Conservation (phyloP, 352 stramenopile genomes). For the Globisporangium perplexum region DNA sequence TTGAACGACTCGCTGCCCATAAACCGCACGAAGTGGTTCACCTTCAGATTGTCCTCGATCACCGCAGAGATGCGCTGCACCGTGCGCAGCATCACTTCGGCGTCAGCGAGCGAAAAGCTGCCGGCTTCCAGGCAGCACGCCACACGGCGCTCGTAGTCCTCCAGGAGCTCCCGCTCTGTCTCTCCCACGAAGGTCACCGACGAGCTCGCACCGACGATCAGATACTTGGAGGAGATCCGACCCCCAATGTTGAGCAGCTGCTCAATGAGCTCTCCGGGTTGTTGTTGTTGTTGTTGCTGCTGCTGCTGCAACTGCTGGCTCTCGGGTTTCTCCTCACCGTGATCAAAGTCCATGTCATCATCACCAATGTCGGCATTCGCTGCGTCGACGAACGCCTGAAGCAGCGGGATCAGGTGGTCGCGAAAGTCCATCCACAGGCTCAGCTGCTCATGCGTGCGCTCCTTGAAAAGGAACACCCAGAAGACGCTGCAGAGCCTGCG, state of each 20-base stretch:
- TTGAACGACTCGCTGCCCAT: conserved; percentile 81
- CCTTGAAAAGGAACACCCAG: conserved; percentile 85
- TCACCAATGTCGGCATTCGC: conserved; percentile 27
- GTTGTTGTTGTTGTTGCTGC: too few species aligned
- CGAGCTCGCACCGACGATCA: conserved; percentile 42
- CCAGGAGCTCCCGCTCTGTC: conserved; percentile 44
- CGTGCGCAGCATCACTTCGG: conserved; percentile 48
- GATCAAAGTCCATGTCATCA: conserved; percentile 8
- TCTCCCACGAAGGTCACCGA: conserved; percentile 68
- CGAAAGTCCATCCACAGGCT: conserved; percentile 84
- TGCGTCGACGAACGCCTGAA: conserved; percentile 46
- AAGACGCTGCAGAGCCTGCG: conserved; percentile 79
- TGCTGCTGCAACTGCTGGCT: conserved; percentile 6
- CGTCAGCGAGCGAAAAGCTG: conserved; percentile 63
- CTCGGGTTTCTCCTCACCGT: conserved; percentile 9
- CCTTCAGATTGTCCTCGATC: conserved; percentile 73
- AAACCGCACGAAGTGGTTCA: conserved; percentile 87
- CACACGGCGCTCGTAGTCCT: conserved; percentile 55
- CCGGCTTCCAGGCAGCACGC: conserved; percentile 50
- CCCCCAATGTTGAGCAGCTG: conserved; percentile 50
- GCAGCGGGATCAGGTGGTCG: conserved; percentile 60
- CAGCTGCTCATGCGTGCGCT: conserved; percentile 71
- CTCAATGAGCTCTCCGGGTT: conserved; percentile 64
- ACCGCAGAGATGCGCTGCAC: conserved; percentile 46
- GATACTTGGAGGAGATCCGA: conserved; percentile 59